Conservation (phyloP, 148 eudicot species). For the Hydrangea macrophylla region DNA sequence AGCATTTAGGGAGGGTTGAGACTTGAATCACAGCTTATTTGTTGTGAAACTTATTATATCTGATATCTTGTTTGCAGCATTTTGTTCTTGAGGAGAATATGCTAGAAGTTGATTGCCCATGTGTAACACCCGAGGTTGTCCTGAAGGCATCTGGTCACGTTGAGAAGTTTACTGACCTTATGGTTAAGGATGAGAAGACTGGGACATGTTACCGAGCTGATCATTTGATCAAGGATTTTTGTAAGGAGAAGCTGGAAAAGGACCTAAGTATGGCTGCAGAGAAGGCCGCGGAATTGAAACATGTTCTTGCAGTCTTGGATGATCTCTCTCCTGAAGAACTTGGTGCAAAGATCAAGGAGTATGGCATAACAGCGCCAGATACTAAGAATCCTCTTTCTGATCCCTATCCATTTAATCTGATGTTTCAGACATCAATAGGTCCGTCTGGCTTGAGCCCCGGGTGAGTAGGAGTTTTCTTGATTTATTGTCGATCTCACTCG, state of each 20-base stretch:
- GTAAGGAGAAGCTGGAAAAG: conserved; percentile 78
- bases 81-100: conserved; percentile 79
- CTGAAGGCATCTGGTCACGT: conserved; percentile 84
- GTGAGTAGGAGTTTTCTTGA: conserved; percentile 23
- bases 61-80: conserved; percentile 32
- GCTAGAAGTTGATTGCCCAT: conserved; percentile 84
- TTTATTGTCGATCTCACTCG: background rate
- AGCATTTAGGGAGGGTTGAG: too few species aligned
- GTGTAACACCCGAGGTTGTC: conserved; percentile 78
- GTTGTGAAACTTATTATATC: background rate
- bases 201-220: conserved; percentile 75
- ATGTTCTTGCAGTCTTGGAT: conserved; percentile 63
- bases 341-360: conserved; percentile 76
- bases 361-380: conserved; percentile 71
- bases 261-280: conserved; percentile 52
- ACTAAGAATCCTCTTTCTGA: conserved; percentile 70
- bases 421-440: conserved; percentile 85
- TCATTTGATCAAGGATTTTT: conserved; percentile 76
- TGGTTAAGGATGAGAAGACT: conserved; percentile 79
- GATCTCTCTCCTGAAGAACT: conserved; percentile 67
- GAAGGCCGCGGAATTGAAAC: conserved; percentile 59
- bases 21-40: background rate
- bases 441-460: conserved; percentile 66
- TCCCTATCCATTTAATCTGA: conserved; percentile 77
- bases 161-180: conserved; percentile 84